Evolutionary conservation across 1,284 basidiomycete genomes (phyloP), one percentile per base, ranked within the genome.

Genomic region (Acaromyces ingoldii): DNA sequence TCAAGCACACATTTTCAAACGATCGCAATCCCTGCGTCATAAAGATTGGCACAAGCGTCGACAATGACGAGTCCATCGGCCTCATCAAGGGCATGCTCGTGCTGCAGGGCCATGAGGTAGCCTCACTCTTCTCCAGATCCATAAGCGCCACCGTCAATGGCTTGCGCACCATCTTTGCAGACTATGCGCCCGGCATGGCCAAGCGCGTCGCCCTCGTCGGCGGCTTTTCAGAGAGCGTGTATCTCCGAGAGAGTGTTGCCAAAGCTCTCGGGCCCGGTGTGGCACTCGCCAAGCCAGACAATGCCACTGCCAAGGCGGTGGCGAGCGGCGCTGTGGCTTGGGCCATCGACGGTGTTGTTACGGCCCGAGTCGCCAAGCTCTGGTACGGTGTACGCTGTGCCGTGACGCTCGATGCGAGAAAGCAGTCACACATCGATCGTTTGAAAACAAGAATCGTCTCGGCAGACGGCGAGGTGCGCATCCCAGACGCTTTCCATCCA

Each of bases 381-480:
- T 41, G 30, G n/a, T 53, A 53, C 29, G 51, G 51, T 7, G 44
- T 53, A 19, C 22, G 38, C n/a, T 53, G 51, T 26, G 45, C 51
- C 10, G 17, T 40, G 28, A 19, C 38, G 9, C 28, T 40, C 28
- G 38, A 40, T 40, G 13, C 7, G 21, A 40, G 17, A 40, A 40
- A 40, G 21, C 13, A 9, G 21, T 19, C 21, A 40, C 38, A 40
- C 17, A 17, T 25, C 28, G 17, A 17, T 40, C 38, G 38, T 22
- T 7, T 25, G 17, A 40, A 17, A 7, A 40, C 21, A 19, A 22
- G 38, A 13, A 19, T 40, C 17, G 7, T 17, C 7, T 40, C 38
- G 21, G 38, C 38, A 13, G 38, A 40, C 17, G 38, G 38, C 13
- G 21, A 40, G 21, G 7, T 19, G 9, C 7, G 38, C 13, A 7